phyloP scores from a whole-genome alignment of 2,329 filamentous ascomycete genomes.

The Thelonectria blattea region DNA sequence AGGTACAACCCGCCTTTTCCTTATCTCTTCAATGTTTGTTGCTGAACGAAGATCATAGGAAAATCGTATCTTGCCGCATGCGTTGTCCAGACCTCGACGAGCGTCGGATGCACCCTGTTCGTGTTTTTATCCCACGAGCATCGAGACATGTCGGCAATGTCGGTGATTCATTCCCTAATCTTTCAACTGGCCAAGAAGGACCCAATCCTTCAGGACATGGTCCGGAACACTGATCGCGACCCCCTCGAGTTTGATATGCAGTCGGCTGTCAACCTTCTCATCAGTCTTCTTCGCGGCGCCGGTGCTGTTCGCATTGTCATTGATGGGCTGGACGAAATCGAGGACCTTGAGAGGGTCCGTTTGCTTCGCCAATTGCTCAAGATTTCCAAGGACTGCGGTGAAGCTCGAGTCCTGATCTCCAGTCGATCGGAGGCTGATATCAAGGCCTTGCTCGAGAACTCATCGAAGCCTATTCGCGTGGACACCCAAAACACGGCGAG shows the following conservation, averaged over 20 bases:
- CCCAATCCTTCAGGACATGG: neutral
- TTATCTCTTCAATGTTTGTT: neutral
- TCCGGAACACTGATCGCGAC: neutral
- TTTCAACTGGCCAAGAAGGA: conserved; percentile 9
- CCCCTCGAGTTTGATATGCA: neutral
- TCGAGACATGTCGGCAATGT: neutral
- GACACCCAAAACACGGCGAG: conserved; percentile 11
- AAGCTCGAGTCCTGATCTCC: conserved; percentile 7
- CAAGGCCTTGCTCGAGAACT: neutral
- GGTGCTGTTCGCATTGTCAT: conserved; percentile 6
- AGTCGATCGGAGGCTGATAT: conserved; percentile 19
- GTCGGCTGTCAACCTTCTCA: neutral
- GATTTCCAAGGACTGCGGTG: neutral
- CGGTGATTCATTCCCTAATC: conserved; percentile 16
- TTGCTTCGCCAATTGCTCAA: neutral
- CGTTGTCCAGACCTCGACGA: neutral
- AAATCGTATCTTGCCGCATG: neutral
- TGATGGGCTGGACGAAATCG: conserved; percentile 23
- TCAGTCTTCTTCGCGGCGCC: neutral
- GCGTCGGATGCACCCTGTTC: neutral
- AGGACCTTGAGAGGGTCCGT: conserved; percentile 4
- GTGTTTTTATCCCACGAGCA: conserved; percentile 3
- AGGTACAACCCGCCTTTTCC: neutral
- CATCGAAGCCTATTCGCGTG: neutral
- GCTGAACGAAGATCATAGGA: neutral